phyloP scores from a whole-genome alignment of 2,329 filamentous ascomycete species.

The Talaromyces atroroseus region DNA sequence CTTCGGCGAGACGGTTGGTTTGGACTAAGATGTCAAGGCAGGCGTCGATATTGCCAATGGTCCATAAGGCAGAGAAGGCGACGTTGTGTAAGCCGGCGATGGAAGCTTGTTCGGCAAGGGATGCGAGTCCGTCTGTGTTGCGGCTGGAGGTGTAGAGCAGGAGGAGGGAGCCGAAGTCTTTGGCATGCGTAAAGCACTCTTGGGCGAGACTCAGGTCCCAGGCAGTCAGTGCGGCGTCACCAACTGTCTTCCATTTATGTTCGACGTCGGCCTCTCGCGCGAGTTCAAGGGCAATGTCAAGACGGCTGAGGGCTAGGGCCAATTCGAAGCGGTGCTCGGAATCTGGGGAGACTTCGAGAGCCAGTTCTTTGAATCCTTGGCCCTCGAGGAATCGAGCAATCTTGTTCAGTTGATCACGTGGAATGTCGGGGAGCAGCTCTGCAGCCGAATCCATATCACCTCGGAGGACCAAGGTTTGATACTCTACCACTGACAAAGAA shows the following conservation, averaged over 20 bases:
- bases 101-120: constrained; percentile 69
- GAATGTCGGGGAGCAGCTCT: constrained; percentile 77
- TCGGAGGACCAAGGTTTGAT: constrained; percentile 90
- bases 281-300: constrained; percentile 79
- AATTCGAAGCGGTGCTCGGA: constrained; percentile 95
- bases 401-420: constrained; percentile 93
- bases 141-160: constrained; percentile 83
- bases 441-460: constrained; percentile 88
- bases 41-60: constrained; percentile 72
- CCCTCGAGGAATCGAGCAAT: constrained; percentile 96
- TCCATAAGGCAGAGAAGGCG: constrained; percentile 85
- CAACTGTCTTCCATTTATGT: constrained; percentile 97
- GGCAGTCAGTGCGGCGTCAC: constrained; percentile 76
- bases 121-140: constrained; percentile 66
- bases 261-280: constrained; percentile 79
- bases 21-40: constrained; percentile 74
- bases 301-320: constrained; percentile 72
- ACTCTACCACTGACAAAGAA: constrained; percentile 88
- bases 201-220: constrained; percentile 88
- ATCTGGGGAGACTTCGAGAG: constrained; percentile 89
- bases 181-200: constrained; percentile 87
- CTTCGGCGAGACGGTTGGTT: constrained; percentile 76
- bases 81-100: constrained; percentile 81
- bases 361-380: constrained; percentile 93
- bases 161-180: constrained; percentile 82